A percentile compares a stretch with the other conserved stretches of the same genome.
These are phyloP conservation scores for Mycena polygramma DNA, from an alignment of 768 basidiomycete genomes.

Conservation along the genomic window DNA sequence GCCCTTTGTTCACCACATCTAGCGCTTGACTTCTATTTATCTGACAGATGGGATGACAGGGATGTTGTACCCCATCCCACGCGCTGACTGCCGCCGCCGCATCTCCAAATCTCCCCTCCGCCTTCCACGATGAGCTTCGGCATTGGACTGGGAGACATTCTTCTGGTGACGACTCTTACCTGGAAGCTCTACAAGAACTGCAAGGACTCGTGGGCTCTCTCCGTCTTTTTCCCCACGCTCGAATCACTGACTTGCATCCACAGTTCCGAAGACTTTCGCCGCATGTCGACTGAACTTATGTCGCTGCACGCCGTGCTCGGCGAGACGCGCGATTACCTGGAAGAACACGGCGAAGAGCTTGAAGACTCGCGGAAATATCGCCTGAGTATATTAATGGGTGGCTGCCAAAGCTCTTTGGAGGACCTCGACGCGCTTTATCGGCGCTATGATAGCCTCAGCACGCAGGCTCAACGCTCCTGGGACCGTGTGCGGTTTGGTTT, in stretches of 20 bases:
- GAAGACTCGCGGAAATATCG: constrained; percentile 30
- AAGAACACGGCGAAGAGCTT: constrained; percentile 30
- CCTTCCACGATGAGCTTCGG: constrained; percentile 31
- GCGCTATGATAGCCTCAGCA: constrained; percentile 34
- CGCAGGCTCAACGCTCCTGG: constrained; percentile 37
- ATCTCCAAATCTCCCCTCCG: too few relatives aligned
- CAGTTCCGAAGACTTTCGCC: constrained; percentile 28
- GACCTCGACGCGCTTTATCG: constrained; percentile 31
- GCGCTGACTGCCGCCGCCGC: too few relatives aligned
- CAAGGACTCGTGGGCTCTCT: constrained; percentile 24
- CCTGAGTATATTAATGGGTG: constrained; percentile 22
- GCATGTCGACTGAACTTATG: constrained; percentile 21
- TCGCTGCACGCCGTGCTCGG: constrained; percentile 23
- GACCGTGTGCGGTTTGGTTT: constrained; percentile 39
- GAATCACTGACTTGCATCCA: not conserved
- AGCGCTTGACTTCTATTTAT: too few relatives aligned
- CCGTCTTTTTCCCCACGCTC: too few relatives aligned
- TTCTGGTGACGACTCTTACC: constrained; percentile 15
- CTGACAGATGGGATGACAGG: too few relatives aligned
- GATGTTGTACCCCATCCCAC: too few relatives aligned
- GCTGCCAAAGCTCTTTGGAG: constrained; percentile 16
- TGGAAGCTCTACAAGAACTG: constrained; percentile 33
- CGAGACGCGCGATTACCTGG: constrained; percentile 28
- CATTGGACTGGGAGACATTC: constrained; percentile 29
- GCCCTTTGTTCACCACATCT: too few relatives aligned